Conservation (phyloP, 371 early-diverging fungal genomes). For the Gilbertella persicaria region DNA sequence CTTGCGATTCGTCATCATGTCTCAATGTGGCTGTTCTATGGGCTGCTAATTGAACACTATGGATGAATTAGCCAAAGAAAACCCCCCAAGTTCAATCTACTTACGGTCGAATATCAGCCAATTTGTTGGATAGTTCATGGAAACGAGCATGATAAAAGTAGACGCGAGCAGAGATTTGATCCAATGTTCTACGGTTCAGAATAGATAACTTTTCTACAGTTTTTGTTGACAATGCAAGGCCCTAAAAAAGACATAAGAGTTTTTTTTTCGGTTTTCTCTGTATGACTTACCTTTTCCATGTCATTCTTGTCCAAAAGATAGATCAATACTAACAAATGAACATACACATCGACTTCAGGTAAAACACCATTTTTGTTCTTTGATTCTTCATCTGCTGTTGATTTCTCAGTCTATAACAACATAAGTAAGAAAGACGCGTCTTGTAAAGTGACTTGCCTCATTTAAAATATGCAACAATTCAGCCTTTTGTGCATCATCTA, state of each 20-base stretch:
- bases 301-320: conserved; percentile 81
- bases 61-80: conserved; percentile 5
- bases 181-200: conserved; percentile 87
- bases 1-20: conserved; percentile 85
- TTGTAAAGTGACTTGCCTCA: conserved; percentile 31
- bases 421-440: conserved; percentile 1
- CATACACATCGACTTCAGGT: conserved; percentile 89
- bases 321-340: conserved; percentile 78
- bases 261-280: background rate
- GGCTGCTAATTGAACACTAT: conserved; percentile 74
- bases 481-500: conserved; percentile 36
- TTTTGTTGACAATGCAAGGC: conserved; percentile 64
- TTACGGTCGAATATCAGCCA: conserved; percentile 80
- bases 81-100: conserved; percentile 10
- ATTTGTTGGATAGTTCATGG: conserved; percentile 72
- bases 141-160: conserved; percentile 93
- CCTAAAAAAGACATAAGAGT: conserved; percentile 42
- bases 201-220: conserved; percentile 62
- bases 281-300: conserved; percentile 59
- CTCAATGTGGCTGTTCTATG: conserved; percentile 90
- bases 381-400: conserved; percentile 24
- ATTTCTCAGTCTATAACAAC: conserved; percentile 15
- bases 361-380: conserved; percentile 50
- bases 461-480: conserved; percentile 41
- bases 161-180: conserved; percentile 85